phyloP scores from a whole-genome alignment of 192 early-diverging fungal species.

The Mycoemilia scoparia region DNA sequence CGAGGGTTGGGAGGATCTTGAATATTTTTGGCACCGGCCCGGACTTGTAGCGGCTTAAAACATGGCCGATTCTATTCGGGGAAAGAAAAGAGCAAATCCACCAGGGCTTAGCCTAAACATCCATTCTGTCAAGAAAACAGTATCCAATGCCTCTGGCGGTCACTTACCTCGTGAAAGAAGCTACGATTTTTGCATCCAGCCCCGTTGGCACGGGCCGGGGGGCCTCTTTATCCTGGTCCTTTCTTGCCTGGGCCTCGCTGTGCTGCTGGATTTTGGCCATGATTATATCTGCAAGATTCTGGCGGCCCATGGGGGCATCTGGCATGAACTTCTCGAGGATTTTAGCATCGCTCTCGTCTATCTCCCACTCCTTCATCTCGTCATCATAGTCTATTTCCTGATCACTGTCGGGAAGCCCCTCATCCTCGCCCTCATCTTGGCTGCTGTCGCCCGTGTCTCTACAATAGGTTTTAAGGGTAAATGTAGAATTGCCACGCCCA shows the following conservation, averaged over 20 bases:
- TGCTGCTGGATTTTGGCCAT: constrained; percentile 84
- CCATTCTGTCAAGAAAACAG: constrained; percentile 8
- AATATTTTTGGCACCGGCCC: constrained; percentile 94
- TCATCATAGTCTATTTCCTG: constrained; percentile 50
- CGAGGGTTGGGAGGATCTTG: constrained; percentile 91
- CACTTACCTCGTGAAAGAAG: constrained; percentile 77
- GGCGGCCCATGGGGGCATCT: constrained; percentile 57
- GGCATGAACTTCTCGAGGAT: constrained; percentile 87
- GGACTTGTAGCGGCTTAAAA: constrained; percentile 82
- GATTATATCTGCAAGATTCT: constrained; percentile 89
- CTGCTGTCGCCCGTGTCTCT: constrained; percentile 3
- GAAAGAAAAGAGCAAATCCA: too few species aligned
- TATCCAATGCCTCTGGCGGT: constrained; percentile 12
- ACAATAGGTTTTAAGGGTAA: neutral
- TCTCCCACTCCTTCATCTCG: constrained; percentile 55
- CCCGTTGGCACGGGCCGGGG: constrained; percentile 18
- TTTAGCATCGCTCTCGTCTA: constrained; percentile 59
- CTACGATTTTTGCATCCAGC: constrained; percentile 75
- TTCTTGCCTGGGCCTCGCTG: constrained; percentile 19
- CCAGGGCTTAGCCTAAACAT: too few species aligned
- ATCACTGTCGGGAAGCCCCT: too few species aligned
- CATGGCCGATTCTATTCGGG: constrained; percentile 78
- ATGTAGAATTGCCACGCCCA: neutral
- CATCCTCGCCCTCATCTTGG: constrained; percentile 44
- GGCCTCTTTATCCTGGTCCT: neutral